Evolutionary conservation across 1,139 yeast species (phyloP).

Genomic region (Pichia terricola): DNA sequence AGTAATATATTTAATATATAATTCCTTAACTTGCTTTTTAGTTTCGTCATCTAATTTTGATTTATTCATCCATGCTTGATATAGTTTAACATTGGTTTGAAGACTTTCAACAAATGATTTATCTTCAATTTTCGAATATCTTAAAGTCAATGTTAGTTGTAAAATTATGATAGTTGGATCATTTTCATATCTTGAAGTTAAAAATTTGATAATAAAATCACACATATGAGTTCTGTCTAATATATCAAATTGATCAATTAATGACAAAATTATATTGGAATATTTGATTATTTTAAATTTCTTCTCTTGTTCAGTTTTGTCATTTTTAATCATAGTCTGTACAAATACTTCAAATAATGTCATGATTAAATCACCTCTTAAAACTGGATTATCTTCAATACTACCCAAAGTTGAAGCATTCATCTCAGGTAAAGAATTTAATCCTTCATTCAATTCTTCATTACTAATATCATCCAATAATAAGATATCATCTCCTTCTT

Average conservation of each 20-base stretch:
- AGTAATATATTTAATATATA: constrained; percentile 31
- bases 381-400: constrained; percentile 80
- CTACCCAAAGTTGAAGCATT: constrained; percentile 81
- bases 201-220: constrained; percentile 49
- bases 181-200: constrained; percentile 32
- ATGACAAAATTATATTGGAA: constrained; percentile 37
- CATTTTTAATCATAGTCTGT: constrained; percentile 35
- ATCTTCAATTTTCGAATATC: constrained; percentile 35
- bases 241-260: constrained; percentile 60
- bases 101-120: constrained; percentile 46
- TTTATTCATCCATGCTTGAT: constrained; percentile 35
- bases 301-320: constrained; percentile 26
- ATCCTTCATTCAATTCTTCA: constrained; percentile 49
- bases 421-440: constrained; percentile 74
- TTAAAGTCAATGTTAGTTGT: constrained; percentile 60
- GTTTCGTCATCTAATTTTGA: constrained; percentile 22
- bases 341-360: constrained; percentile 71
- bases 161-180: constrained; percentile 38
- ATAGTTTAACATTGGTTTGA: constrained; percentile 65
- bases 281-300: constrained; percentile 16
- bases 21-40: constrained; percentile 35
- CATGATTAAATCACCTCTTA: constrained; percentile 81
- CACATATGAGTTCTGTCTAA: constrained; percentile 62
- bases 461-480: constrained; percentile 28
- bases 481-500: constrained; percentile 5